A percentile compares a stretch with the other conserved stretches of the same genome.
Conservation (phyloP, 2,329 filamentous ascomycete genomes). For the Colletotrichum eremochloae region DNA sequence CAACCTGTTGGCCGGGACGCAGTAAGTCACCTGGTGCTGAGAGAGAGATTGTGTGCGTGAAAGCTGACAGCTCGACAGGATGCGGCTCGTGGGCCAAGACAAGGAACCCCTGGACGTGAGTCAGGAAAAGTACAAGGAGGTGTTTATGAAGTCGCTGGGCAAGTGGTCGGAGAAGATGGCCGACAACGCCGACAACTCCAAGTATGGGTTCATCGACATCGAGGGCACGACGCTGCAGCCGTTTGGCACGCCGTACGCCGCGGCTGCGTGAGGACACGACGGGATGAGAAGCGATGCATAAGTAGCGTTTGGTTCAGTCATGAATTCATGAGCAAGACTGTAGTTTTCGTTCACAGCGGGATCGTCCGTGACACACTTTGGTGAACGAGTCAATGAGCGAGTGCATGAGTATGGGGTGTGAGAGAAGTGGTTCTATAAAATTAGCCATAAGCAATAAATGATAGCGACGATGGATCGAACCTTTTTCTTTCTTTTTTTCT, state of each 20-base stretch:
- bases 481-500: too few species aligned
- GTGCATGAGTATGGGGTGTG: too few species aligned
- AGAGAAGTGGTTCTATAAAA: too few species aligned
- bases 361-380: too few species aligned
- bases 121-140: conserved; percentile 48
- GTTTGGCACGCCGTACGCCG: conserved; percentile 45
- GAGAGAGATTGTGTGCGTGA: neutral
- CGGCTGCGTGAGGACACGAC: neutral
- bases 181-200: conserved; percentile 49
- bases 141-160: conserved; percentile 48
- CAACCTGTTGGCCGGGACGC: conserved; percentile 49
- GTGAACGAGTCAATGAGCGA: too few species aligned
- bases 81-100: conserved; percentile 51
- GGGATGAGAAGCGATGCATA: neutral
- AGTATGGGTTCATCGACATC: conserved; percentile 51
- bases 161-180: conserved; percentile 50
- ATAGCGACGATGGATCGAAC: too few species aligned
- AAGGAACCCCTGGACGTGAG: conserved; percentile 50
- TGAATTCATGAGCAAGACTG: too few species aligned
- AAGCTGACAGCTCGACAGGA: conserved; percentile 38
- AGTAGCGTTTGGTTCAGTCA: neutral
- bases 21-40: conserved; percentile 46
- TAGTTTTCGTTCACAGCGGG: too few species aligned
- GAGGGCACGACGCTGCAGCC: conserved; percentile 50
- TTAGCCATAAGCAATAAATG: too few species aligned